Evolutionary conservation across 2,329 filamentous ascomycete genomes (phyloP).

Genomic region (Ophiocordyceps robertsii): DNA sequence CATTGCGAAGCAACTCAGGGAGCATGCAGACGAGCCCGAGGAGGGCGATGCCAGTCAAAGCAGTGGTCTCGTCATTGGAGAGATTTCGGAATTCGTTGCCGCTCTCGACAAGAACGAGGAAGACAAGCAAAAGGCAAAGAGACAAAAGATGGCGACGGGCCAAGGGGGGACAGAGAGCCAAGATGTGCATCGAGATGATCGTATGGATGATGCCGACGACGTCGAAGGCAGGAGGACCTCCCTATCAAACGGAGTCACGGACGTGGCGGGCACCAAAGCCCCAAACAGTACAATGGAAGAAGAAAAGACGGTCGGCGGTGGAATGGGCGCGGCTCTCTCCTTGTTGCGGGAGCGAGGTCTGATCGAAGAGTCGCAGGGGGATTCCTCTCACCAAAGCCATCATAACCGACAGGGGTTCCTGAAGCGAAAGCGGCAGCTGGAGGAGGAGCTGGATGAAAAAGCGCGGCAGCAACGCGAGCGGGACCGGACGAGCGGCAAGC

Average conservation of each 20-base stretch:
- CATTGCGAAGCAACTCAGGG: constrained; percentile 65
- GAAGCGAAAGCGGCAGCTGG: constrained; percentile 55
- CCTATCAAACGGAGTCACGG: constrained; percentile 3
- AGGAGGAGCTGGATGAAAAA: constrained; percentile 66
- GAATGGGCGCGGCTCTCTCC: constrained; percentile 69
- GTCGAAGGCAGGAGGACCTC: constrained; percentile 17
- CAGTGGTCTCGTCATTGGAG: constrained; percentile 76
- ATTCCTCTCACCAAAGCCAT: constrained; percentile 51
- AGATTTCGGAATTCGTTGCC: constrained; percentile 88
- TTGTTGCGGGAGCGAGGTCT: constrained; percentile 79
- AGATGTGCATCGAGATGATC: constrained; percentile 9
- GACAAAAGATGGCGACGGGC: constrained; percentile 15
- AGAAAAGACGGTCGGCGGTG: constrained; percentile 65
- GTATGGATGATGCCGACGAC: constrained; percentile 15
- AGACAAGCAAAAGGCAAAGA: constrained; percentile 37
- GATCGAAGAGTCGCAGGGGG: constrained; percentile 49
- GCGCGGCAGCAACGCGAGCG: constrained; percentile 73
- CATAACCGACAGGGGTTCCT: constrained; percentile 69
- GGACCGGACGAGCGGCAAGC: constrained; percentile 69
- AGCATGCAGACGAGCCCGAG: constrained; percentile 41
- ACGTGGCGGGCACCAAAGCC: constrained; percentile 17
- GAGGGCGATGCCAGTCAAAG: constrained; percentile 24
- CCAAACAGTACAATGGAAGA: constrained; percentile 63
- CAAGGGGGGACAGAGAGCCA: not conserved
- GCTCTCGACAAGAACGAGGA: constrained; percentile 59